phyloP scores from a whole-genome alignment of 176 grass and related monocot species.

The Carex littledalei region DNA sequence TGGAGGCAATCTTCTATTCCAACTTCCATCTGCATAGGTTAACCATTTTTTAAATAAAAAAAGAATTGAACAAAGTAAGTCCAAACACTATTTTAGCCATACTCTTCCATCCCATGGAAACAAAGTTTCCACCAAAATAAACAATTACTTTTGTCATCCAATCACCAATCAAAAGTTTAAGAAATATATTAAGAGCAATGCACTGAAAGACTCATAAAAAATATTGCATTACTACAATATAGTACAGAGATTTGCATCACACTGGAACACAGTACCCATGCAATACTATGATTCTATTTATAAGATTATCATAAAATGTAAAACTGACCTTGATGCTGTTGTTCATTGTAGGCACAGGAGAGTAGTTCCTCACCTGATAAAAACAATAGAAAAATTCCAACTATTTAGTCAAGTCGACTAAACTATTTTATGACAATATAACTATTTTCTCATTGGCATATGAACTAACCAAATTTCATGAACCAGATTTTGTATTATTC shows the following conservation, averaged over 20 bases:
- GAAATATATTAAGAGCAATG: neutral
- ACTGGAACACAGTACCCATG: neutral
- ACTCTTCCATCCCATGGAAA: neutral
- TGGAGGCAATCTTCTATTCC: constrained; percentile 99
- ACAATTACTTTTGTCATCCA: neutral
- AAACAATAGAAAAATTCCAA: constrained; percentile 9
- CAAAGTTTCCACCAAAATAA: neutral
- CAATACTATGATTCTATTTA: neutral
- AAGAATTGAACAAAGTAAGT: neutral
- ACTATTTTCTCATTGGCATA: neutral
- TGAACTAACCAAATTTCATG: no score
- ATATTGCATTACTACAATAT: neutral
- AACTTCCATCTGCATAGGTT: constrained; percentile 82
- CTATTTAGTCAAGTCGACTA: neutral
- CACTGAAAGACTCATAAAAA: neutral
- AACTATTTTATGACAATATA: neutral
- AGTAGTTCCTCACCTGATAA: constrained; percentile 78
- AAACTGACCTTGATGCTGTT: constrained; percentile 89
- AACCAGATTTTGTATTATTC: neutral
- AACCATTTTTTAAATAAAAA: neutral
- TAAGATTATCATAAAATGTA: neutral
- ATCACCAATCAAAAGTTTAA: neutral
- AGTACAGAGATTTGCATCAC: neutral
- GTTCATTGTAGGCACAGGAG: constrained; percentile 76
- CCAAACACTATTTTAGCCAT: neutral